phyloP scores from a whole-genome alignment of 495 filamentous ascomycete genomes.

The Neurospora sp. region DNA sequence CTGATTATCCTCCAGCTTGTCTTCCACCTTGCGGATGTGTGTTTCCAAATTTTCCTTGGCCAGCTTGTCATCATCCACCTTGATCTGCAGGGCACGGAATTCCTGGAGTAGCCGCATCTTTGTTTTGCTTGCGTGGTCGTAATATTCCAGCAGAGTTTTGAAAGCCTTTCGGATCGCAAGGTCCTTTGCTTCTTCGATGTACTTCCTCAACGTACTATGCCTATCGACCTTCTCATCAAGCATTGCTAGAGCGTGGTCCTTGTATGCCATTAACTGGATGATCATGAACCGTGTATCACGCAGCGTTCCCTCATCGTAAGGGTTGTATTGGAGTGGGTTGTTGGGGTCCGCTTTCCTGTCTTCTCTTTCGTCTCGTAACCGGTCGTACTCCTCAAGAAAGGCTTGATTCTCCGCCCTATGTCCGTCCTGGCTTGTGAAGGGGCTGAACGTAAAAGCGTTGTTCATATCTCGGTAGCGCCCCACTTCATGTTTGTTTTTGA shows the following conservation, averaged over 20 bases:
- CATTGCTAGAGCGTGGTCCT: background rate
- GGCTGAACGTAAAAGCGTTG: background rate
- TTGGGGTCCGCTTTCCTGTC: background rate
- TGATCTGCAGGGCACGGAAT: background rate
- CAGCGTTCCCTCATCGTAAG: background rate
- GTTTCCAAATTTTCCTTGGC: background rate
- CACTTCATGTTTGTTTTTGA: background rate
- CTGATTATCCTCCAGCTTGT: background rate
- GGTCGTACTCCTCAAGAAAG: background rate
- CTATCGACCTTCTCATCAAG: background rate
- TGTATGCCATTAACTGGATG: background rate
- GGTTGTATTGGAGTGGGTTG: background rate
- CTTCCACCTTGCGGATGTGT: background rate
- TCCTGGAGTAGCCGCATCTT: background rate
- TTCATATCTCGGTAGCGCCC: background rate
- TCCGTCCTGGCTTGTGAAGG: background rate
- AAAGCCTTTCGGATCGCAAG: background rate
- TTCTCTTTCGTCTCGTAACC: background rate
- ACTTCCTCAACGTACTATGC: background rate
- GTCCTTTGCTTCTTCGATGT: background rate
- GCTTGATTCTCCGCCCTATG: background rate
- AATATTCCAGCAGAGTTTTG: background rate
- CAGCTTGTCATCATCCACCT: background rate
- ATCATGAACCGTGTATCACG: background rate
- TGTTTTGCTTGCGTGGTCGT: background rate